A percentile compares a stretch with the other conserved stretches of the same genome.
These are phyloP conservation scores for Curvularia spicifera DNA, from an alignment of 2,329 filamentous ascomycete genomes.

Conservation along the genomic window DNA sequence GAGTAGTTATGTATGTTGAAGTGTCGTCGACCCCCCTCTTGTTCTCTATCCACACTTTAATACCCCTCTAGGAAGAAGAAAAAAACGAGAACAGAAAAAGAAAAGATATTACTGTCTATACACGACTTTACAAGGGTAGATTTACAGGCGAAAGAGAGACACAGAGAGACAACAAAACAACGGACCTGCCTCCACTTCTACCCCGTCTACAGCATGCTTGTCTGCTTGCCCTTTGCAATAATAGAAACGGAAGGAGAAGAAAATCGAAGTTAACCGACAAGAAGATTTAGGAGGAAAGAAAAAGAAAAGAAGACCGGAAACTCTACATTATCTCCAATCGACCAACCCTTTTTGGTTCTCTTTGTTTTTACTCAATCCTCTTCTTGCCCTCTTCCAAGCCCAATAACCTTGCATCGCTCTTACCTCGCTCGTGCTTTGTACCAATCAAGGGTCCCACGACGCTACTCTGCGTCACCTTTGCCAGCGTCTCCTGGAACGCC, in stretches of 20 bases:
- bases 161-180: background rate
- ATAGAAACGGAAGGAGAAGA: background rate
- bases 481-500: constrained; percentile 85
- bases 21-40: background rate
- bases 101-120: background rate
- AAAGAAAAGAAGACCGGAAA: background rate
- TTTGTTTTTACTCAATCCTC: constrained; percentile 74
- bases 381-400: constrained; percentile 98
- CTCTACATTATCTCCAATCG: background rate
- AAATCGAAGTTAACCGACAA: background rate
- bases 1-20: background rate
- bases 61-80: background rate
- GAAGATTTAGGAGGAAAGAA: background rate
- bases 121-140: background rate
- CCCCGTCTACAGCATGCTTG: background rate
- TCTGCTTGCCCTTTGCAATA: background rate
- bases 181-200: background rate
- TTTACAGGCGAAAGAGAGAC: background rate
- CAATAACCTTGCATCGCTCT: constrained; percentile 80
- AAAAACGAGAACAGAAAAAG: background rate
- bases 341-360: background rate
- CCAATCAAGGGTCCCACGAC: constrained; percentile 76
- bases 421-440: constrained; percentile 75
- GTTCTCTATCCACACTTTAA: background rate
- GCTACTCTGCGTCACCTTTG: constrained; percentile 80